Percentiles rank a stretch among this genome's conserved stretches.
Conservation (phyloP, 2,329 filamentous ascomycete genomes). For the Xylaria sp. region DNA sequence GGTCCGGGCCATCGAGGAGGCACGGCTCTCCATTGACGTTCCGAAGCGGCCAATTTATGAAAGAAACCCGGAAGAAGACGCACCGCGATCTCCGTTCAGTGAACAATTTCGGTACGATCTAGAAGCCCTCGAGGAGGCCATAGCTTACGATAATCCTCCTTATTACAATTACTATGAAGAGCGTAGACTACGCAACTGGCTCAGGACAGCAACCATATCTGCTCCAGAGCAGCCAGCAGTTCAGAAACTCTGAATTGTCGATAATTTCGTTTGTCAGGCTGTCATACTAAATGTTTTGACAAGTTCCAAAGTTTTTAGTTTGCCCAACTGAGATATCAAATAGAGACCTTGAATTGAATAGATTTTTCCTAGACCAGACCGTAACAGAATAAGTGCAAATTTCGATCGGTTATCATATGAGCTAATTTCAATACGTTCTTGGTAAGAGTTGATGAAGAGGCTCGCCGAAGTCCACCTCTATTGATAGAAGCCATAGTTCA, state of each 20-base stretch:
- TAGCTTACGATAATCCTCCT: not conserved
- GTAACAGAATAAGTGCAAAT: not conserved
- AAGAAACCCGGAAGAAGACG: not conserved
- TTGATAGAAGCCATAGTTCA: not conserved
- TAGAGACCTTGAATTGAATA: no score
- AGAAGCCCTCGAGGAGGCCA: not conserved
- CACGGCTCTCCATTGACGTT: constrained; percentile 25
- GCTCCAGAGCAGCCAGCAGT: not conserved
- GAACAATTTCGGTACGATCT: constrained; percentile 28
- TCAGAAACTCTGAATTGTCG: not conserved
- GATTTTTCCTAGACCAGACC: not conserved
- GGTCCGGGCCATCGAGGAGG: constrained; percentile 21
- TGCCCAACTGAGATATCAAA: not conserved
- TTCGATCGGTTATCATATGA: not conserved
- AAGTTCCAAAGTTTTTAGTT: not conserved
- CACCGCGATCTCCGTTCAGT: constrained; percentile 28
- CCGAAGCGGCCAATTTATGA: constrained; percentile 12
- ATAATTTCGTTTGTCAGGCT: not conserved
- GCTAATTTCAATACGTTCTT: not conserved
- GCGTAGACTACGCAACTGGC: not conserved
- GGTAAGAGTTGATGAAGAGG: not conserved
- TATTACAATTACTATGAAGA: not conserved
- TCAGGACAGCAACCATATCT: constrained; percentile 1
- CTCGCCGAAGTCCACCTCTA: no score
- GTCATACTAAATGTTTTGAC: not conserved